phyloP scores from a whole-genome alignment of 73 alveolate species.

The Paramecium sonneborni region DNA sequence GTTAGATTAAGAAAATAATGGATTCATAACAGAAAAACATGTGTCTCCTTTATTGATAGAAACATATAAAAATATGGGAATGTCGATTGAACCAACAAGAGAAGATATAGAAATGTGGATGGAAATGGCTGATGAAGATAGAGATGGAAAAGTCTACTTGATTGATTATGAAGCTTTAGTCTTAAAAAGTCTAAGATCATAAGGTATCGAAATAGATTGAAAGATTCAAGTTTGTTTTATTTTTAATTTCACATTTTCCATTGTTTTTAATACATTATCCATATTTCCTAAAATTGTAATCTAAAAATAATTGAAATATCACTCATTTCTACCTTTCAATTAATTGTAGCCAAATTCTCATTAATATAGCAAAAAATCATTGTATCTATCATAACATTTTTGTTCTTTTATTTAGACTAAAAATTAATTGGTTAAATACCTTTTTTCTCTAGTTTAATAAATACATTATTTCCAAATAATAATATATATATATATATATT shows the following conservation, averaged over 20 bases:
- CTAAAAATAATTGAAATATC: not conserved
- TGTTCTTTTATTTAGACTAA: conserved; percentile 31
- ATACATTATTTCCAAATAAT: not conserved
- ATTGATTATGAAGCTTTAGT: not conserved
- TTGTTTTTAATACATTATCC: conserved; percentile 19
- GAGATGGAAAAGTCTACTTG: conserved; percentile 50
- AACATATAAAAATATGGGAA: conserved; percentile 24
- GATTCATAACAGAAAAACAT: conserved; percentile 33
- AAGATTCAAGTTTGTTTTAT: not conserved
- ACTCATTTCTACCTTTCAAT: conserved; percentile 28
- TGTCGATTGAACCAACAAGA: not conserved
- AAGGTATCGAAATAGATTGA: conserved; percentile 38
- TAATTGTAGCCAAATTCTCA: conserved; percentile 64
- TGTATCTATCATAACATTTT: conserved; percentile 60
- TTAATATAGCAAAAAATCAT: conserved; percentile 56
- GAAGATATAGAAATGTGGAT: conserved; percentile 54
- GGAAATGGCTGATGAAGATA: conserved; percentile 45
- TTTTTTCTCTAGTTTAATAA: not conserved
- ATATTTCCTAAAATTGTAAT: conserved; percentile 22
- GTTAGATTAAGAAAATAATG: not conserved
- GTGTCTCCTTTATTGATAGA: conserved; percentile 1
- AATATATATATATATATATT: not conserved
- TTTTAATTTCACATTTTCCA: not conserved
- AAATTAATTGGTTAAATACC: not conserved
- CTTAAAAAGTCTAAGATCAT: not conserved